A percentile compares a stretch with the other conserved stretches of the same genome.
Evolutionary conservation across 192 early-diverging fungal genomes (phyloP).

Genomic region (Backusella luteola): DNA sequence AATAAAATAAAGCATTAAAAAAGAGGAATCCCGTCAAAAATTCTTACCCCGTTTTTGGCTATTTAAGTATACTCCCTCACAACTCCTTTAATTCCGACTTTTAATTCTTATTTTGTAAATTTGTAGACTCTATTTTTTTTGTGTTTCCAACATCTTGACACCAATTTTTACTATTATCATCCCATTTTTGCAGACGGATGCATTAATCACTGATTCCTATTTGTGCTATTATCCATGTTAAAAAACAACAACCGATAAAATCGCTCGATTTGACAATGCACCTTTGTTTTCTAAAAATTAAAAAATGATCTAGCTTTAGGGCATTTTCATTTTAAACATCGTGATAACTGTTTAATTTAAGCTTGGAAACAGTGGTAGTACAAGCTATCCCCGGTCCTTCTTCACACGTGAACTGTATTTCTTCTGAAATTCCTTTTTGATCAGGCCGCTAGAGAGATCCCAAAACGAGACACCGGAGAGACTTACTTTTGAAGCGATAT

Average conservation of each 20-base stretch:
- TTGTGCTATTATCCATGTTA: not conserved
- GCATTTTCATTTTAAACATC: not conserved
- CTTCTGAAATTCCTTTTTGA: constrained; percentile 4
- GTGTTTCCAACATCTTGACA: not conserved
- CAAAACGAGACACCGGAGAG: not conserved
- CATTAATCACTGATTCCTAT: not conserved
- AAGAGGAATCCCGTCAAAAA: not conserved
- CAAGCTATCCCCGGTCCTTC: not conserved
- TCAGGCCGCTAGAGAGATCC: not conserved
- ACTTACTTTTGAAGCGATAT: not conserved
- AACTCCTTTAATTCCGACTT: constrained; percentile 4
- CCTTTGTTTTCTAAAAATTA: not conserved
- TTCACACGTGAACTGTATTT: not conserved
- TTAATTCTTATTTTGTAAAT: not conserved
- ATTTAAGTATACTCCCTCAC: not conserved
- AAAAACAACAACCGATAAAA: not conserved
- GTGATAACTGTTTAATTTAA: not conserved
- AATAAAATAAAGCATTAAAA: constrained; percentile 9
- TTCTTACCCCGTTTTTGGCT: not conserved
- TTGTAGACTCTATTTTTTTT: not conserved
- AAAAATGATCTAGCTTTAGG: not conserved
- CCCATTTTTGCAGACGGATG: not conserved
- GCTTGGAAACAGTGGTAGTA: not conserved
- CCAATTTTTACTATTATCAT: not conserved
- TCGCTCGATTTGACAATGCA: not conserved